Percentiles rank a stretch among this genome's conserved stretches.
Evolutionary conservation across 108 stramenopile genomes (phyloP).

Genomic region (Stephanodiscus minutulus): DNA sequence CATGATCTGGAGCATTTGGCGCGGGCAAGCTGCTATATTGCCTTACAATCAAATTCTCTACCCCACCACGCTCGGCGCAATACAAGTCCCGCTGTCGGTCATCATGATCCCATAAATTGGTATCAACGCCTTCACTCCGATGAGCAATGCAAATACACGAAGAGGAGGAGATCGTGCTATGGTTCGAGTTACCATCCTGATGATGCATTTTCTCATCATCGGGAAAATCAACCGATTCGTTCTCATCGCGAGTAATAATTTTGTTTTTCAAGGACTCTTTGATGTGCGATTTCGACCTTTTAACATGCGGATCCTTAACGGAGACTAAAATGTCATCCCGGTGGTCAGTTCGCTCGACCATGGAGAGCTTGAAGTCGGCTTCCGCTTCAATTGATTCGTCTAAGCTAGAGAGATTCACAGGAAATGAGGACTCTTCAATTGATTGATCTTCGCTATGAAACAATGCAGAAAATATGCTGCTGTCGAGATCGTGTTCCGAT

Average conservation of each 20-base stretch:
- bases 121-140: too few species aligned
- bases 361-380: neutral
- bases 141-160: too few species aligned
- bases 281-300: neutral
- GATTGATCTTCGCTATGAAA: too few species aligned
- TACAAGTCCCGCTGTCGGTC: conserved; percentile 33
- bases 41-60: conserved; percentile 24
- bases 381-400: neutral
- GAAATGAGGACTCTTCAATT: too few species aligned
- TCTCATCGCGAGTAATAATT: neutral
- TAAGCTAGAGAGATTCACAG: too few species aligned
- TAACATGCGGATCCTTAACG: neutral
- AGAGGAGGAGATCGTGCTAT: too few species aligned
- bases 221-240: neutral
- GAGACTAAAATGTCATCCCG: neutral
- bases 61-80: conserved; percentile 21
- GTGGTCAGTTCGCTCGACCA: neutral
- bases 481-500: too few species aligned
- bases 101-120: neutral
- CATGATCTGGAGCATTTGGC: conserved; percentile 37
- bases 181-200: neutral
- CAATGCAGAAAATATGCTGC: too few species aligned
- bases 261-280: neutral
- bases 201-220: neutral
- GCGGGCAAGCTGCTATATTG: conserved; percentile 27